Percentiles rank a stretch among this genome's conserved stretches.
These are phyloP conservation scores for Pseudotsuga menziesii DNA, from an alignment of 75 land plant genomes.

Conservation along the genomic window DNA sequence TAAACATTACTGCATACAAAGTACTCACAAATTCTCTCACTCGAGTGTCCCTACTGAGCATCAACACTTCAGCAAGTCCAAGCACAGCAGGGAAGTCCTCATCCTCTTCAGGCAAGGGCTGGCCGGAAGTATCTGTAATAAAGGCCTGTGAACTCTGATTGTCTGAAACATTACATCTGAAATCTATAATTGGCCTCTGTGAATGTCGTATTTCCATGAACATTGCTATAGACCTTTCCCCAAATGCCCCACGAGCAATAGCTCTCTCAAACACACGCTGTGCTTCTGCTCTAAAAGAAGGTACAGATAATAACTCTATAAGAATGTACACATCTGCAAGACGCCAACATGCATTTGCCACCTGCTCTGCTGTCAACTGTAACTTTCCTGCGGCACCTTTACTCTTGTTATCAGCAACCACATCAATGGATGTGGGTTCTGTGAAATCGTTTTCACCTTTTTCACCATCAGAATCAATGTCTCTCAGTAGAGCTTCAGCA, in stretches of 20 bases:
- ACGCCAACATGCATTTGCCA: slow-evolving; percentile 35
- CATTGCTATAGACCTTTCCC: slow-evolving; percentile 41
- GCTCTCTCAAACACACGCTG: slow-evolving; percentile 46
- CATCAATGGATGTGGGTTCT: slow-evolving; percentile 16
- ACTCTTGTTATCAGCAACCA: slow-evolving; percentile 23
- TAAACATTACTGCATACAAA: slow-evolving; percentile 49
- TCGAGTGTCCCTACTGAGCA: slow-evolving; percentile 25
- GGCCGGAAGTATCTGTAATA: slow-evolving; percentile 1
- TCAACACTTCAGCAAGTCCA: slow-evolving; percentile 36
- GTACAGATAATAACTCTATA: slow-evolving; percentile 40
- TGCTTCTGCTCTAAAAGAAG: slow-evolving; percentile 35
- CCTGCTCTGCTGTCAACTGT: slow-evolving; percentile 33
- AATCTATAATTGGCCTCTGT: slow-evolving; percentile 28
- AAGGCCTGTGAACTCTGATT: slow-evolving; percentile 9
- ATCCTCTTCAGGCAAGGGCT: slow-evolving; percentile 22
- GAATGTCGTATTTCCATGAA: slow-evolving; percentile 42
- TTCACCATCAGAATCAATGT: slow-evolving; percentile 42
- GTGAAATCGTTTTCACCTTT: slow-evolving; percentile 32
- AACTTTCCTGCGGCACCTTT: slow-evolving; percentile 23
- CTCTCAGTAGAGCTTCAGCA: slow-evolving; percentile 38
- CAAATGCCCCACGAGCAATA: slow-evolving; percentile 41
- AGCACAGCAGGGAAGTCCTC: slow-evolving; percentile 47
- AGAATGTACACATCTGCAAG: slow-evolving; percentile 47
- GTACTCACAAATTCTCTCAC: slow-evolving; percentile 48
- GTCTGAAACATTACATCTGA: slow-evolving; percentile 11